Evolutionary conservation across 768 basidiomycete species (phyloP).

Genomic region (Calocera cornea): DNA sequence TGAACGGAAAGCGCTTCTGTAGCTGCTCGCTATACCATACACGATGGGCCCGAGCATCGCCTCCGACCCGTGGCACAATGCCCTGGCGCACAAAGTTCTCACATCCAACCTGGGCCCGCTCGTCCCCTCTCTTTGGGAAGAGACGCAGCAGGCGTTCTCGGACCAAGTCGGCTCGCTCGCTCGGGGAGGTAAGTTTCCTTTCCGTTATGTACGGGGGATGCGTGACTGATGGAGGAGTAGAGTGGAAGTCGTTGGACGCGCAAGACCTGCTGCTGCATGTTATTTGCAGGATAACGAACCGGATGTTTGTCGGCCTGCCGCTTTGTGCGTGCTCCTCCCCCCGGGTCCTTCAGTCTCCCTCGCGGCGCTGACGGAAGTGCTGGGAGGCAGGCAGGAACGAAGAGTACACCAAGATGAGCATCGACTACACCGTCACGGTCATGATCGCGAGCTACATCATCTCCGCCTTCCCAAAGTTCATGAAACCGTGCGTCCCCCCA

Average conservation of each 20-base stretch:
- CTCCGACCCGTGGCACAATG: slow-evolving; percentile 2
- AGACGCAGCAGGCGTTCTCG: slow-evolving; percentile 4
- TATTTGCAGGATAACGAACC: slow-evolving; percentile 7
- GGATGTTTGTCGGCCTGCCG: slow-evolving; percentile 11
- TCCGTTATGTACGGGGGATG: background rate
- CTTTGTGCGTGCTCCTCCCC: too few relatives aligned
- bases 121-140: slow-evolving; percentile 3
- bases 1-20: background rate
- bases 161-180: background rate
- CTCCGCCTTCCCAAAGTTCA: slow-evolving; percentile 2
- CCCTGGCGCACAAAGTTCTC: background rate
- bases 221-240: background rate
- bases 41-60: background rate
- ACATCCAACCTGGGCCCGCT: slow-evolving; percentile 6
- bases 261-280: background rate
- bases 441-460: background rate
- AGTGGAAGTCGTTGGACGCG: background rate
- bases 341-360: too few relatives aligned
- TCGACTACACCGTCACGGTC: background rate
- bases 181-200: background rate
- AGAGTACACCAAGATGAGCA: slow-evolving; percentile 7
- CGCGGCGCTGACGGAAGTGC: too few relatives aligned
- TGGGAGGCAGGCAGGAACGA: too few relatives aligned
- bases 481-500: slow-evolving; percentile 8
- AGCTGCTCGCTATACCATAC: background rate